Percentiles rank a stretch among this genome's conserved stretches.
phyloP scores from a whole-genome alignment of 208 protist genomes.

The Crithidia mellificae region DNA sequence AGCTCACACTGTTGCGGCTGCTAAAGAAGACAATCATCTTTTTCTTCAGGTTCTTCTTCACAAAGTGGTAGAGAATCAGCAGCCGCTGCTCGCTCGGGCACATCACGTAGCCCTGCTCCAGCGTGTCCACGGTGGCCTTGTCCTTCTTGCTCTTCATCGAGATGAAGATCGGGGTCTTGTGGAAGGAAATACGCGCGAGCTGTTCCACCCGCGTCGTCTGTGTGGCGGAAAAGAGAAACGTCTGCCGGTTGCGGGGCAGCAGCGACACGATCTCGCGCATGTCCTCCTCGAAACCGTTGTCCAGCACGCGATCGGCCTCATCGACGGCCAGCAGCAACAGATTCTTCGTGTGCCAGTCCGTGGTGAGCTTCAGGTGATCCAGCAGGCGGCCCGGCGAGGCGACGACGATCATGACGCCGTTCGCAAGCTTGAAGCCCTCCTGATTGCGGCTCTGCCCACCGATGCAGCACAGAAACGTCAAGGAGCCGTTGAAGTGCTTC shows the following conservation, averaged over 20 bases:
- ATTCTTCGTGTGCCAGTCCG: slow-evolving; percentile 97
- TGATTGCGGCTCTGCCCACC: slow-evolving; percentile 90
- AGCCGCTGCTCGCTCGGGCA: slow-evolving; percentile 95
- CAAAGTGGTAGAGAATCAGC: slow-evolving; percentile 98
- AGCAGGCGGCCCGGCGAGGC: slow-evolving; percentile 95
- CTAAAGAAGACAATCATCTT: slow-evolving; percentile 99
- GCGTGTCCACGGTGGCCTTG: slow-evolving; percentile 92
- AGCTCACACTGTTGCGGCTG: slow-evolving; percentile 98
- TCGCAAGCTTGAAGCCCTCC: slow-evolving; percentile 88
- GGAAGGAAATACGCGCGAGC: slow-evolving; percentile 95
- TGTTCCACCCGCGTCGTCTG: slow-evolving; percentile 98
- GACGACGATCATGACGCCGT: slow-evolving; percentile 90
- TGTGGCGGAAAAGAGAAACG: slow-evolving; percentile 99
- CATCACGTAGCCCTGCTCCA: slow-evolving; percentile 98
- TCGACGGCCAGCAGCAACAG: slow-evolving; percentile 97
- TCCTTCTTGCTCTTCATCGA: slow-evolving; percentile 94
- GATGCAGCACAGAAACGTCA: slow-evolving; percentile 91
- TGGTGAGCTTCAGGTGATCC: slow-evolving; percentile 98
- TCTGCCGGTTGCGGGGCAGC: slow-evolving; percentile 97
- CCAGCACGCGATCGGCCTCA: slow-evolving; percentile 99
- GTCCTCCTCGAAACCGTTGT: slow-evolving; percentile 98
- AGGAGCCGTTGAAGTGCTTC: slow-evolving; percentile 89
- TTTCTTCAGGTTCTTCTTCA: slow-evolving; percentile 98
- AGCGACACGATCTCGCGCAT: slow-evolving; percentile 98
- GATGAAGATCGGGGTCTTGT: slow-evolving; percentile 94